Conservation (phyloP, 192 early-diverging fungal genomes). For the Chytriomyces confervae region DNA sequence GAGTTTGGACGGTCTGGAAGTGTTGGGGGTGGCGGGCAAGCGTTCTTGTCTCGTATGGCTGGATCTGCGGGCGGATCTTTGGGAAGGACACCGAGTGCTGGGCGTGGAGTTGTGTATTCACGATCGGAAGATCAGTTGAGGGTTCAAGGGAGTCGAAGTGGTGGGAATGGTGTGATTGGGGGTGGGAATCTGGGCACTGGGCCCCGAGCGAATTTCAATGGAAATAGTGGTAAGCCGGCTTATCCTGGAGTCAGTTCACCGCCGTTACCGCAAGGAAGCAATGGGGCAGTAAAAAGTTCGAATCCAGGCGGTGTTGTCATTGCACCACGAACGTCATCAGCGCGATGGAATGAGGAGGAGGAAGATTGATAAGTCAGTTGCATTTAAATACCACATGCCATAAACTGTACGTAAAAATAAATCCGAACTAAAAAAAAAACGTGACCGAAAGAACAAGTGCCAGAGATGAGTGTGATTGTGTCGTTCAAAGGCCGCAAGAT, state of each 20-base stretch:
- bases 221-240: background rate
- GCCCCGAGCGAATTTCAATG: background rate
- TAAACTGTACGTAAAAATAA: too few relatives aligned
- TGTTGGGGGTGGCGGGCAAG: background rate
- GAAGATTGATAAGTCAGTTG: background rate
- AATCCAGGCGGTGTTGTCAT: constrained; percentile 3
- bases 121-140: background rate
- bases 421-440: background rate
- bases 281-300: background rate
- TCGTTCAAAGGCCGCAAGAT: constrained; percentile 39
- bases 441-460: background rate
- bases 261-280: background rate
- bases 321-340: constrained; percentile 27
- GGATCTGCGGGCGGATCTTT: background rate
- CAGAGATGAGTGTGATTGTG: constrained; percentile 33
- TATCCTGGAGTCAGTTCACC: background rate
- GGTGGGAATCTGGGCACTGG: background rate
- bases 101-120: background rate
- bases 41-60: background rate
- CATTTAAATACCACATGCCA: too few relatives aligned
- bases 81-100: background rate
- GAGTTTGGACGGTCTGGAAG: background rate
- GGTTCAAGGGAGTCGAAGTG: background rate
- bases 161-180: background rate
- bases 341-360: constrained; percentile 25